Base-by-base conservation (phyloP, 495 filamentous ascomycete species). In the Physcia stellaris region DNA sequence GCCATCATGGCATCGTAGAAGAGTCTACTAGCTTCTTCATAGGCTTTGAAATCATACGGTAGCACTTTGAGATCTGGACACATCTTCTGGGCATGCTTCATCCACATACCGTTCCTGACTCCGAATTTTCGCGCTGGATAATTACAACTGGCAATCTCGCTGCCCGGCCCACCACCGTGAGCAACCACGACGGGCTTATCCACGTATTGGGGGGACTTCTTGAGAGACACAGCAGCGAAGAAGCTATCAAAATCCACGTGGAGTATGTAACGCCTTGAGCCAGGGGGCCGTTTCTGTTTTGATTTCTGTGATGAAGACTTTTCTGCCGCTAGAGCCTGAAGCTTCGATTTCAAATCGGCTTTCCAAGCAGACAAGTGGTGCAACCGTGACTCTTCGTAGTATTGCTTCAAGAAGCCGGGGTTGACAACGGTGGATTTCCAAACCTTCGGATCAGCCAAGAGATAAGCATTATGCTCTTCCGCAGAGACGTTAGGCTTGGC, bases 241-340 rank as follows among this genome's bases (percentile, higher is more conserved):
- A 98, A 98, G 53, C 82, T 86, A 55, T 98, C 90, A 51, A 96
- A 96, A 51, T 98, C 90, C 22, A 96, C 83, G 53, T 98, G 90
- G 46, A 98, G 71, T 33, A 98, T 73, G 45, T 95, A 98, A 43
- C 83, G 61, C 40, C 90, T 66, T 17, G 77, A 60, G 2, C 81
- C 79, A 24, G 71, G 57, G 0, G 62, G 53, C 23, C 57, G 54
- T 42, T 71, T 79, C 37, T 60, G 56, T 16, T 54, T 56, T 3
- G 46, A 31, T 34, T 54, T 65, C 39, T 73, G 72, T 16, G 72
- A 73, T 4, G 67, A 54, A 2, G 68, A 63, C 48, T 76, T 79
- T 41, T 87, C 82, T 2, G 72, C 70, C 9, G 85, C 73, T 43
- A 88, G 63, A 11, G 66, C 74, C 57, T 92, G 86, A 37, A 96